A percentile compares a stretch with the other conserved stretches of the same genome.
Conservation (phyloP, 129 eudicot genomes). For the Sambucus nigra region DNA sequence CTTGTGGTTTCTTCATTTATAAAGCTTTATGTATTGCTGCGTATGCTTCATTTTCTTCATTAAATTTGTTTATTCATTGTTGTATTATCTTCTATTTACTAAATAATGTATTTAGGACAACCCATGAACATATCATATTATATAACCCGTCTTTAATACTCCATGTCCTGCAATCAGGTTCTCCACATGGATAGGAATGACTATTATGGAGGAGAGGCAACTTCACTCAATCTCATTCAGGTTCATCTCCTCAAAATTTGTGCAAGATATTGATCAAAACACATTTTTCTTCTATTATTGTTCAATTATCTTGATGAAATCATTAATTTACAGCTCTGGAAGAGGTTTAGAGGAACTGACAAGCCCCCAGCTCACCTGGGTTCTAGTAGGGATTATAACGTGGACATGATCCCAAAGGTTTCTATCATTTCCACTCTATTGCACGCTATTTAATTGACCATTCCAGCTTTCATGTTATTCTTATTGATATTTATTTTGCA, state of each 20-base stretch:
- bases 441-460: not conserved
- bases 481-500: constrained; percentile 7
- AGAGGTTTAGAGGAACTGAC: constrained; percentile 86
- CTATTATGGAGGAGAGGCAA: constrained; percentile 96
- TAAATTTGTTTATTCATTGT: not conserved
- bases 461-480: not conserved
- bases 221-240: constrained; percentile 94
- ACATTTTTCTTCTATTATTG: constrained; percentile 4
- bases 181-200: constrained; percentile 98
- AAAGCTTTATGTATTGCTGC: too few relatives aligned
- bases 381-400: constrained; percentile 92
- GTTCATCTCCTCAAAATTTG: constrained; percentile 20
- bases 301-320: constrained; percentile 8
- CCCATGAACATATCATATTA: not conserved
- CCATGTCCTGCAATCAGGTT: constrained; percentile 36
- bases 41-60: too few relatives aligned
- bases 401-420: constrained; percentile 98
- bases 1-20: too few relatives aligned
- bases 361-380: constrained; percentile 92
- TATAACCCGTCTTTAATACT: constrained; percentile 2
- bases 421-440: constrained; percentile 5
- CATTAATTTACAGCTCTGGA: constrained; percentile 59
- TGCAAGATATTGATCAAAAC: not conserved
- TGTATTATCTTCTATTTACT: not conserved
- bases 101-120: not conserved